Evolutionary conservation across 1,284 basidiomycete genomes (phyloP).

Genomic region (Sporisorium scitamineum): DNA sequence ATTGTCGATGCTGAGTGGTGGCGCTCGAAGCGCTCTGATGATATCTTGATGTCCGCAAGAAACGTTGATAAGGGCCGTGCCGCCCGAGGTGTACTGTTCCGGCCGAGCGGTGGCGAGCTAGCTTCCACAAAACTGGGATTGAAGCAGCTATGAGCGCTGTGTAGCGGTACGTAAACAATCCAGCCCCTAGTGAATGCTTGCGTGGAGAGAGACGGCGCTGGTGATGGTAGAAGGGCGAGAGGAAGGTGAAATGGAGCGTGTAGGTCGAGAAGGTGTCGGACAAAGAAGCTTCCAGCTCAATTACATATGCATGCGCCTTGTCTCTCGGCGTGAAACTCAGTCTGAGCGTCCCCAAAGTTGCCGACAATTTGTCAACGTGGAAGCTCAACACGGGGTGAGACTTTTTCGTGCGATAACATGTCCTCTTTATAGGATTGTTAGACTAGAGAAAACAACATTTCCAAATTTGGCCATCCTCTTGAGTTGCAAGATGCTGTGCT

Average conservation of each 20-base stretch:
- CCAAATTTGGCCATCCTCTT: no score
- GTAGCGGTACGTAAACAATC: background rate
- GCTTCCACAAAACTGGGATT: background rate
- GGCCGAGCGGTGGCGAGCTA: background rate
- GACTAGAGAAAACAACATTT: background rate
- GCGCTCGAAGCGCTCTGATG: background rate
- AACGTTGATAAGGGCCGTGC: background rate
- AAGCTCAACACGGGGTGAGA: slow-evolving; percentile 18
- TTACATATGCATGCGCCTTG: slow-evolving; percentile 10
- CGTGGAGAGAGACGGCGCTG: background rate
- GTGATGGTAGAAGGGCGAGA: slow-evolving; percentile 1
- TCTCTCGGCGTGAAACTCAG: background rate
- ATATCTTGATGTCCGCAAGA: background rate
- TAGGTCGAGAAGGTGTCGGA: slow-evolving; percentile 8
- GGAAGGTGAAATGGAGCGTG: background rate
- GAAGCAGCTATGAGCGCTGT: background rate
- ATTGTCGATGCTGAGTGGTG: slow-evolving; percentile 9
- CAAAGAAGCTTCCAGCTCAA: slow-evolving; percentile 35
- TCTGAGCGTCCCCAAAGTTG: slow-evolving; percentile 12
- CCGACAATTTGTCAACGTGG: slow-evolving; percentile 31
- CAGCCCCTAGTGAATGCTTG: background rate
- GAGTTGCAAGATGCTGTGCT: background rate
- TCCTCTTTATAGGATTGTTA: background rate
- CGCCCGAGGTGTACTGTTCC: background rate
- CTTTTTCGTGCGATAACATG: slow-evolving; percentile 9